phyloP scores from a whole-genome alignment of 495 filamentous ascomycete species.

The Tuber brumale region DNA sequence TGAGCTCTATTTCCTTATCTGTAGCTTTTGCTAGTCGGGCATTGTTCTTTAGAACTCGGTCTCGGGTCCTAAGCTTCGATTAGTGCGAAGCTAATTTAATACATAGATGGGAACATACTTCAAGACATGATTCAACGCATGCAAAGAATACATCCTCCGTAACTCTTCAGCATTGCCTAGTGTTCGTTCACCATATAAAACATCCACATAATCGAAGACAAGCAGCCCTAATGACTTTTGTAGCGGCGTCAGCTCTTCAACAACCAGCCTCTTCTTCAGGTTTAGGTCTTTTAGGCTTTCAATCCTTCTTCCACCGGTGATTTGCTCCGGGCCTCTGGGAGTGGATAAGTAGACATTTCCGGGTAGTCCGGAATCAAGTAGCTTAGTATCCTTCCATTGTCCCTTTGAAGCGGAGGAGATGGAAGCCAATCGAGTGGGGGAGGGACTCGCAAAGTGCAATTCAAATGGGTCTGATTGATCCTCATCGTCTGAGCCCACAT shows the following conservation, averaged over 20 bases:
- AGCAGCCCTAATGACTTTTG: slow-evolving; percentile 49
- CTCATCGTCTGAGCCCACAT: slow-evolving; percentile 47
- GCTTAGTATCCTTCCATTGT: slow-evolving; percentile 55
- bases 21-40: slow-evolving; percentile 53
- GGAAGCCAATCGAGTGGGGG: slow-evolving; percentile 52
- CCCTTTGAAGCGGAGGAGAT: slow-evolving; percentile 52
- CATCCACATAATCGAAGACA: slow-evolving; percentile 72
- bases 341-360: slow-evolving; percentile 41
- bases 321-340: slow-evolving; percentile 10
- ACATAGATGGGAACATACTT: slow-evolving; percentile 49
- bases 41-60: slow-evolving; percentile 87
- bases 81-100: slow-evolving; percentile 18
- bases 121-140: slow-evolving; percentile 82
- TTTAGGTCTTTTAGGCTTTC: slow-evolving; percentile 46
- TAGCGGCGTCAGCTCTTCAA: slow-evolving; percentile 33
- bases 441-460: slow-evolving; percentile 62
- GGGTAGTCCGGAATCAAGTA: slow-evolving; percentile 43
- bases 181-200: slow-evolving; percentile 68
- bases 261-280: slow-evolving; percentile 55
- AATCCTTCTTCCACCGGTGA: slow-evolving; percentile 23
- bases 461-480: slow-evolving; percentile 68
- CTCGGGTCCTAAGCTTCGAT: slow-evolving; percentile 58
- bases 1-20: slow-evolving; percentile 64
- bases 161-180: slow-evolving; percentile 58
- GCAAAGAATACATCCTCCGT: slow-evolving; percentile 68